A percentile compares a stretch with the other conserved stretches of the same genome.
These are phyloP conservation scores for Ceratobasidium sp. DNA, from an alignment of 1,284 basidiomycete species.

Conservation along the genomic window DNA sequence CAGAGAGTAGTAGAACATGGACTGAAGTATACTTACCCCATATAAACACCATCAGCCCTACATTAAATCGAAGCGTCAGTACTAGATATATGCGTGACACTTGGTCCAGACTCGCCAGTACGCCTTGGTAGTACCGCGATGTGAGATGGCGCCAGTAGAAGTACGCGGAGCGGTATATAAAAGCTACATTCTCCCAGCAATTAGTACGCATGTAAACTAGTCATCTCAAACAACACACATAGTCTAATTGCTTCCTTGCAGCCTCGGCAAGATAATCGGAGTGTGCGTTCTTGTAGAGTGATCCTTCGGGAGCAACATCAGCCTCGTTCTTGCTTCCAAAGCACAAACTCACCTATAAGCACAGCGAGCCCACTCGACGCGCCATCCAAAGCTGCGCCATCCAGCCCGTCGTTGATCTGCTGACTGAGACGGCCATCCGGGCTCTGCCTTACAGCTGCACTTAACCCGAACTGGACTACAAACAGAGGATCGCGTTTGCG, in stretches of 20 bases:
- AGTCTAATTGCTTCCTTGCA: constrained; percentile 19
- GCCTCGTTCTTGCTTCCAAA: not conserved
- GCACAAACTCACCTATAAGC: constrained; percentile 47
- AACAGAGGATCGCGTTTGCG: constrained; percentile 46
- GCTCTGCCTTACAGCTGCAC: constrained; percentile 50
- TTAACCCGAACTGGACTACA: constrained; percentile 49
- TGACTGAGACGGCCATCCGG: constrained; percentile 51
- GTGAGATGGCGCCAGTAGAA: constrained; percentile 15
- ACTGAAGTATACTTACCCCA: not conserved
- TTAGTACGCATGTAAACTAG: not conserved
- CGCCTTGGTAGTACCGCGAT: not conserved
- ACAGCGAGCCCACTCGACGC: constrained; percentile 50
- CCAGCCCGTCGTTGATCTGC: constrained; percentile 49
- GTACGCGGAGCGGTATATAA: constrained; percentile 21
- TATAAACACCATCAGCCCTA: constrained; percentile 12
- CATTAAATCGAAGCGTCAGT: not conserved
- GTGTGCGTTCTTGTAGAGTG: constrained; percentile 1
- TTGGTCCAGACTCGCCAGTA: not conserved
- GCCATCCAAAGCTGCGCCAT: constrained; percentile 51
- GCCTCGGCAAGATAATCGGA: not conserved
- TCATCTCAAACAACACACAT: not conserved
- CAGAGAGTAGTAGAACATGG: not conserved
- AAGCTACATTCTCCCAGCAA: not conserved
- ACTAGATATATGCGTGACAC: not conserved
- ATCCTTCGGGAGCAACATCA: not conserved